Base-by-base conservation (phyloP, 2,329 filamentous ascomycete species). In the Zasmidium citrigriseum region DNA sequence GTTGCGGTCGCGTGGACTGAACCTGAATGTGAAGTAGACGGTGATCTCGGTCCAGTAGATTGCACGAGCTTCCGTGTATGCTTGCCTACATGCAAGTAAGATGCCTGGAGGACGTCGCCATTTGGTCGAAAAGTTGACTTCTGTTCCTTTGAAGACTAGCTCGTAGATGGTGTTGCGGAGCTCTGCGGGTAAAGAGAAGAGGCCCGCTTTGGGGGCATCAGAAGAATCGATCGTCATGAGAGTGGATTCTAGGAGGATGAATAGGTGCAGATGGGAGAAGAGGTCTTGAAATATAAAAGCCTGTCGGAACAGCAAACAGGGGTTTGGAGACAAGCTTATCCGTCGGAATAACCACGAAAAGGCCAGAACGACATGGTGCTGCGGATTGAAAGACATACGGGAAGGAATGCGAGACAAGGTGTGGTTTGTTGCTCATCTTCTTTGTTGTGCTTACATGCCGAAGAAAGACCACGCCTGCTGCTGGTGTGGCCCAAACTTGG, bases 91-190 rank as follows among this genome's bases (percentile, higher is more conserved):
- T 9, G 22, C 20, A 9, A 23, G 46, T 10, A 49, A 16, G 14
- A 25, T 25, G 46, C 22, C 46, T 11, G 46, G 46, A 3, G 25
- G n/a, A 16, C 21, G 4, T 27, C 16, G 16, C 3, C 16, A 12
- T 4, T 24, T 49, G 5, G 22, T 9, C 3, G 11, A 24, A 22
- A 18, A 24, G 46, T 23, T 2, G 12, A 23, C 22, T 4, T 24
- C 5, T 4, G 12, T 25, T 4, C 22, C 22, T 2, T 10, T 7
- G 22, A 61, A 20, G 9, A 51, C 54, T 34, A 52, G 29, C 24
- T 46, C 56, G 52, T 67, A 69, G 52, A 70, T 57, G 14, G 22
- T 27, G 49, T 61, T 64, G 20, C 64, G 56, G 14, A 68, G n/a
- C 49, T 68, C 66, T 1, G 59, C 52, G 5, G 60, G 55, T 2